These are phyloP conservation scores for Daldinia loculata DNA, from an alignment of 495 filamentous ascomycete species.

Conservation along the genomic window DNA sequence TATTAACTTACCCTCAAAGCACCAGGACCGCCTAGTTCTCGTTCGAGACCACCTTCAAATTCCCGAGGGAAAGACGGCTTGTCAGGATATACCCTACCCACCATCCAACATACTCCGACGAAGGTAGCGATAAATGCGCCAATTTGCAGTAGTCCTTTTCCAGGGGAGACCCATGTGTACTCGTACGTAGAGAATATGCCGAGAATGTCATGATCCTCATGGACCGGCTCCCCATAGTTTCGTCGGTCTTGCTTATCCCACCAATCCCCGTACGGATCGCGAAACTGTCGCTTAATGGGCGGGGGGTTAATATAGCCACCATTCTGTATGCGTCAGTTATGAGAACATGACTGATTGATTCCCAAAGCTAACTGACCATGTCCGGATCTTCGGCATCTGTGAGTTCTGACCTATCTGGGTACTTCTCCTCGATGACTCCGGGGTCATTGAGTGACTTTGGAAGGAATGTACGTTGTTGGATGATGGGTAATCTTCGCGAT, in stretches of 20 bases:
- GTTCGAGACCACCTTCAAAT: conserved; percentile 83
- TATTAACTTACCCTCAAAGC: conserved; percentile 57
- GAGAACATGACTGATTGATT: conserved; percentile 37
- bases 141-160: conserved; percentile 75
- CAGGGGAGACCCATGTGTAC: conserved; percentile 82
- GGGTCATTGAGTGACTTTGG: conserved; percentile 53
- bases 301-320: conserved; percentile 92
- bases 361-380: conserved; percentile 62
- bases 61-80: conserved; percentile 77
- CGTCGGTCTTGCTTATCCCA: conserved; percentile 98
- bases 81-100: conserved; percentile 85
- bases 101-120: conserved; percentile 72
- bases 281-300: conserved; percentile 80
- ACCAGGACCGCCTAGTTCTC: conserved; percentile 79
- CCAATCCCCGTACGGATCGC: conserved; percentile 94
- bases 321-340: conserved; percentile 66
- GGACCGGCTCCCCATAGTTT: conserved; percentile 93
- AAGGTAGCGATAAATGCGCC: conserved; percentile 77
- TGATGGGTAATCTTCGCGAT: conserved; percentile 55
- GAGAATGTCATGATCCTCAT: conserved; percentile 96
- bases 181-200: conserved; percentile 90
- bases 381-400: conserved; percentile 76
- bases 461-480: conserved; percentile 60
- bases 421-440: conserved; percentile 58
- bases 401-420: conserved; percentile 57